A percentile compares a stretch with the other conserved stretches of the same genome.
Conservation (phyloP, 148 eudicot species). For the Rhododendron vialii region DNA sequence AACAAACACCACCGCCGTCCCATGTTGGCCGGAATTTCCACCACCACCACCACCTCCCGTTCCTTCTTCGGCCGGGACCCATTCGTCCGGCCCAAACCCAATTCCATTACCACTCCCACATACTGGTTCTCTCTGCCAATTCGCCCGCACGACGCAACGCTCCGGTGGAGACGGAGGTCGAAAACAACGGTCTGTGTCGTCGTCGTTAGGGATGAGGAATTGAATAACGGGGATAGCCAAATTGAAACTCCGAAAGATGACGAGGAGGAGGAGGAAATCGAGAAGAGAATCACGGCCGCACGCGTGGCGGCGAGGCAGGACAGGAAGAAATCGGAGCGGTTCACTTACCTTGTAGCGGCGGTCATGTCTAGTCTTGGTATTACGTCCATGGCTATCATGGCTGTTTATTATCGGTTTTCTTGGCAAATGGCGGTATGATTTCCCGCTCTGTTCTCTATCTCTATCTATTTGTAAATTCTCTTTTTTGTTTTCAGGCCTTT, state of each 20-base stretch:
- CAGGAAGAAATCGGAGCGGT: slow-evolving; percentile 77
- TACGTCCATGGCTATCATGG: slow-evolving; percentile 77
- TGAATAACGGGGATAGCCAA: not conserved
- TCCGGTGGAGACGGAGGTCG: slow-evolving; percentile 7
- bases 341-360: slow-evolving; percentile 81
- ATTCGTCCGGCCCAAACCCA: slow-evolving; percentile 17
- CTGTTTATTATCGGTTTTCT: slow-evolving; percentile 83
- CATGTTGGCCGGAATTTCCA: slow-evolving; percentile 33
- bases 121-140: slow-evolving; percentile 16
- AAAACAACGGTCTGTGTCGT: slow-evolving; percentile 37
- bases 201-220: slow-evolving; percentile 25
- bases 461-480: not conserved
- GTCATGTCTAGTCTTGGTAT: slow-evolving; percentile 79
- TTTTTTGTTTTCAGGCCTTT: not conserved
- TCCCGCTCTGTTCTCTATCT: not conserved
- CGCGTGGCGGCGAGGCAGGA: slow-evolving; percentile 49
- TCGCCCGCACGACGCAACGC: slow-evolving; percentile 11
- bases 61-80: slow-evolving; percentile 14
- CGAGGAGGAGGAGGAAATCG: slow-evolving; percentile 6
- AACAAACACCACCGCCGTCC: slow-evolving; percentile 18
- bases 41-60: slow-evolving; percentile 6
- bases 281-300: slow-evolving; percentile 24
- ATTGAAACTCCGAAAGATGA: not conserved
- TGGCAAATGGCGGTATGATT: slow-evolving; percentile 88
- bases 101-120: slow-evolving; percentile 22